Evolutionary conservation across 192 early-diverging fungal genomes (phyloP).

Genomic region (Gonapodya sp.): DNA sequence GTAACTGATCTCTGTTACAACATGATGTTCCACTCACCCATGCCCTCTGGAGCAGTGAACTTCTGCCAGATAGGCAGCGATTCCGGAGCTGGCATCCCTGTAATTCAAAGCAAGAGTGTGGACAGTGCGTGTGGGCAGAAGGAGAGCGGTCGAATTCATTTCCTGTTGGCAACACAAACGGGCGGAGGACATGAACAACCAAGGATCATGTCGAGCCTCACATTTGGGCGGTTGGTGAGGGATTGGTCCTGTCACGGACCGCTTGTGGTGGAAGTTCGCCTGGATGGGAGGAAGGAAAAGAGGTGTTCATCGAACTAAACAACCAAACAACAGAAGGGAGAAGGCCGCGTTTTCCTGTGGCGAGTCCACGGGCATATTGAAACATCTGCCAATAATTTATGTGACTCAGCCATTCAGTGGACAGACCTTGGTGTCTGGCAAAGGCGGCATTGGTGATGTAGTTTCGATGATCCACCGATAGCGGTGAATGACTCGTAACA

Average conservation of each 20-base stretch:
- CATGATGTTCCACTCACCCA: constrained; percentile 14
- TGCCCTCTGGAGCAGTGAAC: constrained; percentile 16
- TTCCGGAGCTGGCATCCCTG: not conserved
- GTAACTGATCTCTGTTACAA: not conserved
- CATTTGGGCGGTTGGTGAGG: not conserved
- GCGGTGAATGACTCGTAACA: no score
- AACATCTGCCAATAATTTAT: no score
- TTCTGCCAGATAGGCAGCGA: constrained; percentile 27
- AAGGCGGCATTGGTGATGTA: not conserved
- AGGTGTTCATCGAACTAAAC: not conserved
- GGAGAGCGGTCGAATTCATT: not conserved
- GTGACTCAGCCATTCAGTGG: no score
- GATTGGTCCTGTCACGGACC: not conserved
- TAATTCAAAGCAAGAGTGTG: not conserved
- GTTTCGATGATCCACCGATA: no score
- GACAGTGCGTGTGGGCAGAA: not conserved
- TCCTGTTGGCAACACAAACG: not conserved
- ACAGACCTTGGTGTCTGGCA: not conserved
- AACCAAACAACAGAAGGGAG: not conserved
- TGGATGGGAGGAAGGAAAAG: not conserved
- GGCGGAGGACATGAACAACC: no score
- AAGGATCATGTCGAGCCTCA: not conserved
- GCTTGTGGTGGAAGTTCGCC: not conserved
- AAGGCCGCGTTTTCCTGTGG: not conserved
- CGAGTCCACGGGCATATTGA: not conserved